Conservation (phyloP, 2,329 filamentous ascomycete species). For the Epichloe gansuensis region DNA sequence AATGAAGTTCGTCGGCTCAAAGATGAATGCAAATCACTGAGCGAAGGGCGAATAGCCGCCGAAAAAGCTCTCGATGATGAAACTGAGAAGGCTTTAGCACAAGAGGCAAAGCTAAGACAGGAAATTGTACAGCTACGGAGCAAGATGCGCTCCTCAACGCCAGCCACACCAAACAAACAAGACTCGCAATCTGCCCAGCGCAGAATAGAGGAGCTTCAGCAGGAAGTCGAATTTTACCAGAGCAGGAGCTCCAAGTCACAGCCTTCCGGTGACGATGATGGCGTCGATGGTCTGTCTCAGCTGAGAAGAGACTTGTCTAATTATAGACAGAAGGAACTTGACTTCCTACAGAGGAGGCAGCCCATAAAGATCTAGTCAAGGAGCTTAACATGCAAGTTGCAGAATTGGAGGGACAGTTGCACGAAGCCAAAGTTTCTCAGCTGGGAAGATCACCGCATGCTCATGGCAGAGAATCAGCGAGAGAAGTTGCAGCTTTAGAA, state of each 20-base stretch:
- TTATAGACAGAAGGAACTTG: constrained; percentile 53
- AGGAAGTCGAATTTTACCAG: constrained; percentile 44
- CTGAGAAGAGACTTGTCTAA: constrained; percentile 51
- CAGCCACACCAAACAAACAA: constrained; percentile 34
- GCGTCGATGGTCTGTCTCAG: constrained; percentile 43
- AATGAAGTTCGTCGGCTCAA: constrained; percentile 52
- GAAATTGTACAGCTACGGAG: constrained; percentile 42
- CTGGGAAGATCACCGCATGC: constrained; percentile 32
- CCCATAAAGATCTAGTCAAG: constrained; percentile 50
- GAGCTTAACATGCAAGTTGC: constrained; percentile 51
- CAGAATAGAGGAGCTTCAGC: constrained; percentile 54
- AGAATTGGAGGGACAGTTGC: constrained; percentile 55
- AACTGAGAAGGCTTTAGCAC: constrained; percentile 51
- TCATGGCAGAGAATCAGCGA: constrained; percentile 40
- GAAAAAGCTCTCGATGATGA: constrained; percentile 55
- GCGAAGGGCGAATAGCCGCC: constrained; percentile 43
- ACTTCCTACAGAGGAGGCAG: constrained; percentile 51
- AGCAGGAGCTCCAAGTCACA: constrained; percentile 25
- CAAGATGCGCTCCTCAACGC: constrained; percentile 30
- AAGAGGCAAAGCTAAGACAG: constrained; percentile 49
- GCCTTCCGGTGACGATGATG: constrained; percentile 25
- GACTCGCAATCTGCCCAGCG: constrained; percentile 48
- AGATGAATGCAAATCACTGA: constrained; percentile 48
- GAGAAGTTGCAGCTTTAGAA: constrained; percentile 46
- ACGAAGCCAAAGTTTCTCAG: constrained; percentile 48